phyloP scores from a whole-genome alignment of 2,329 filamentous ascomycete species.

The Diaporthe batatas region DNA sequence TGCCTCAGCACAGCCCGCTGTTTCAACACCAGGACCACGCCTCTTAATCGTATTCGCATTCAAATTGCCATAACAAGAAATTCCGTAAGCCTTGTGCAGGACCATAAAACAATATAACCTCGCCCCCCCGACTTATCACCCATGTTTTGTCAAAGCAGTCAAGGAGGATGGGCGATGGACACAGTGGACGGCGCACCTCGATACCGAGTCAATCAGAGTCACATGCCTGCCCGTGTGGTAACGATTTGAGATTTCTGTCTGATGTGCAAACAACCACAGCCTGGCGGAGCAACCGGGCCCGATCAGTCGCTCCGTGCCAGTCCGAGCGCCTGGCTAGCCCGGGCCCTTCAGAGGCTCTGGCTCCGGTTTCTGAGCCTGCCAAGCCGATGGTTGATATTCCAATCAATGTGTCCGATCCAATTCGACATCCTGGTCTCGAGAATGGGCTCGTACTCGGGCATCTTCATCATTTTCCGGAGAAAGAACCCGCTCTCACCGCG shows the following conservation, averaged over 20 bases:
- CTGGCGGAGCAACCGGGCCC: background rate
- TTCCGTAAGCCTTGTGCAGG: background rate
- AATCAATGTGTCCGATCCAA: constrained; percentile 49
- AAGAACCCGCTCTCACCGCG: constrained; percentile 47
- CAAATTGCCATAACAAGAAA: constrained; percentile 7
- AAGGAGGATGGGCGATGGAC: background rate
- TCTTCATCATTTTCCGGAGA: constrained; percentile 49
- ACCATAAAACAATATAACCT: background rate
- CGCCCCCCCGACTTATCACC: no score
- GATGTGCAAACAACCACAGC: background rate
- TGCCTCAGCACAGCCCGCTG: constrained; percentile 16
- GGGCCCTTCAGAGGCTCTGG: background rate
- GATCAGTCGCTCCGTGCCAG: background rate
- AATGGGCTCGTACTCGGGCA: constrained; percentile 54
- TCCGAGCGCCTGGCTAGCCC: no score
- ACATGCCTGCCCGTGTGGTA: background rate
- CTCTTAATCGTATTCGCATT: constrained; percentile 19
- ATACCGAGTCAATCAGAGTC: background rate
- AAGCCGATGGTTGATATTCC: constrained; percentile 44
- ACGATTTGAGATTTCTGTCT: constrained; percentile 4
- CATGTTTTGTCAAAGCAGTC: background rate
- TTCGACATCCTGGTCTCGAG: constrained; percentile 49
- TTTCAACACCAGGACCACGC: constrained; percentile 4
- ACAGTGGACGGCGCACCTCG: background rate
- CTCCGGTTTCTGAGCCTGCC: background rate